These are phyloP conservation scores for Tolypocladium pustulatum DNA, from an alignment of 2,329 filamentous ascomycete genomes.

Conservation along the genomic window DNA sequence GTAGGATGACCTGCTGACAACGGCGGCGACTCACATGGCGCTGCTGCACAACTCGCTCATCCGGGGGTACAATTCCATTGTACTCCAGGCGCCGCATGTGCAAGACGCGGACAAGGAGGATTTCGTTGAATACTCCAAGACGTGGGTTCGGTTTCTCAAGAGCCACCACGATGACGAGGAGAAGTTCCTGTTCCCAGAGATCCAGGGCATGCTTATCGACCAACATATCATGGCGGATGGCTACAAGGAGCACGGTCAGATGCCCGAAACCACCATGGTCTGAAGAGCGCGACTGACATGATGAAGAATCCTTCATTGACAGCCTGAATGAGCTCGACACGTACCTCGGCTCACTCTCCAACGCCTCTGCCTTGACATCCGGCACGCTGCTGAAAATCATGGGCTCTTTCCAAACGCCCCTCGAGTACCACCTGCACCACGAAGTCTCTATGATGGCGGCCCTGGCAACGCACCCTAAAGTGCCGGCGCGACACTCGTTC, in stretches of 20 bases:
- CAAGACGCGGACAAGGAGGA: slow-evolving; percentile 38
- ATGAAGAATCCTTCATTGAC: slow-evolving; percentile 34
- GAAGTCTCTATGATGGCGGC: slow-evolving; percentile 42
- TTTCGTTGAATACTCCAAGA: slow-evolving; percentile 47
- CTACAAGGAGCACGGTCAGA: slow-evolving; percentile 43
- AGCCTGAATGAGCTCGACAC: slow-evolving; percentile 40
- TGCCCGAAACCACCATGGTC: background rate
- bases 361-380: slow-evolving; percentile 31
- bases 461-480: slow-evolving; percentile 37
- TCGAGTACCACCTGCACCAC: slow-evolving; percentile 44
- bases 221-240: slow-evolving; percentile 40
- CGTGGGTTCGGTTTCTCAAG: slow-evolving; percentile 49
- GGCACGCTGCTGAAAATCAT: slow-evolving; percentile 37
- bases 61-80: slow-evolving; percentile 54
- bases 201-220: slow-evolving; percentile 40
- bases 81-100: slow-evolving; percentile 45
- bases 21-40: slow-evolving; percentile 50
- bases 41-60: slow-evolving; percentile 53
- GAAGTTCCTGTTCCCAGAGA: slow-evolving; percentile 40
- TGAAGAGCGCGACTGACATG: background rate
- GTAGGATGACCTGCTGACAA: slow-evolving; percentile 47
- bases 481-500: slow-evolving; percentile 34
- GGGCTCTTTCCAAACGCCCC: slow-evolving; percentile 37
- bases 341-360: slow-evolving; percentile 35
- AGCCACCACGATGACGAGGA: slow-evolving; percentile 54